phyloP scores from a whole-genome alignment of 768 basidiomycete species.

The Pisolithus marmoratus region DNA sequence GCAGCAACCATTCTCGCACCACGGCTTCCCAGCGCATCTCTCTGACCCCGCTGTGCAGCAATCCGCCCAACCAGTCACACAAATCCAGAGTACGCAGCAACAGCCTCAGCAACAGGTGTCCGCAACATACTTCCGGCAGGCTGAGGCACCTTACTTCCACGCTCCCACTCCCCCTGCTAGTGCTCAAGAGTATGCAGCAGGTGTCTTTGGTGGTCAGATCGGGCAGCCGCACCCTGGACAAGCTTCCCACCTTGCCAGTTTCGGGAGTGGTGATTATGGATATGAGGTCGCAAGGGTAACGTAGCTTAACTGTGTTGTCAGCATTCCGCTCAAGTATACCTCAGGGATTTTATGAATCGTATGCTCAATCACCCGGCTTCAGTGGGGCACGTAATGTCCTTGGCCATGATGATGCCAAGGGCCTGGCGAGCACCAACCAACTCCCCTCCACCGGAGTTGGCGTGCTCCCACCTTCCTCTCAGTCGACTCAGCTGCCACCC shows the following conservation, averaged over 20 bases:
- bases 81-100: constrained; percentile 4
- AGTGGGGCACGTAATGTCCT: constrained; percentile 54
- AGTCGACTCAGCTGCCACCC: constrained; percentile 47
- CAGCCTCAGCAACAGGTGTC: constrained; percentile 41
- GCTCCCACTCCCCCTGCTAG: constrained; percentile 68
- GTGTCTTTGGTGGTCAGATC: constrained; percentile 48
- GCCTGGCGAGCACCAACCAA: constrained; percentile 54
- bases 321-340: constrained; percentile 13
- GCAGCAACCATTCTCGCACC: constrained; percentile 54
- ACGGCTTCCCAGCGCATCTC: constrained; percentile 56
- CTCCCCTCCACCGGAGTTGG: constrained; percentile 38
- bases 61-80: constrained; percentile 36
- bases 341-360: constrained; percentile 75
- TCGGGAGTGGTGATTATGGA: constrained; percentile 59
- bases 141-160: constrained; percentile 70
- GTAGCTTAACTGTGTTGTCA: constrained; percentile 34
- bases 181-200: constrained; percentile 55
- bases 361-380: constrained; percentile 59
- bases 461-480: constrained; percentile 46
- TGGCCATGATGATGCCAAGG: constrained; percentile 74
- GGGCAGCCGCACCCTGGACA: constrained; percentile 51
- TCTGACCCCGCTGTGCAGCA: constrained; percentile 45
- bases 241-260: constrained; percentile 44
- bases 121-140: constrained; percentile 62
- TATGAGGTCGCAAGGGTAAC: constrained; percentile 59